Base-by-base conservation (phyloP, 2,329 filamentous ascomycete genomes). In the Aphanocladium album region DNA sequence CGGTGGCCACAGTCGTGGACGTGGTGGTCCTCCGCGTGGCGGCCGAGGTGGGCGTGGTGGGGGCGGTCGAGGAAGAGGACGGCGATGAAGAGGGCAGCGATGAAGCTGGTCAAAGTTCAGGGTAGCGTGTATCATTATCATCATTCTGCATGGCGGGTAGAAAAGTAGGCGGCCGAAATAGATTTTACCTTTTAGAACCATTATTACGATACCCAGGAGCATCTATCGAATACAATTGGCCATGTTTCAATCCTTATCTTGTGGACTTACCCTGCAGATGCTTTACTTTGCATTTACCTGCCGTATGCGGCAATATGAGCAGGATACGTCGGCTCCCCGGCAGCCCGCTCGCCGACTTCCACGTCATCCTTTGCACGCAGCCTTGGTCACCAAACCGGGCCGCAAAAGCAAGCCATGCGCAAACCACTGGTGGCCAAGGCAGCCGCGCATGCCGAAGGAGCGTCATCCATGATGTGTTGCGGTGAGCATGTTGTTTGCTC, bases 41-140 rank as follows among this genome's bases (percentile, higher is more conserved):
- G 30, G 30, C 30, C 52, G 70, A 47, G 67, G 70, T 30, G 64
- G 70, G 35, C 67, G 68, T 37, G 61, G 63, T 47, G 62, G 62
- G 12, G 46, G 65, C 19, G 62, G 66, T 45, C 62, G 66, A 30
- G 70, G 71, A 19, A 67, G 69, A 67, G 67, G 69, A 7, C 57
- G 66, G 45, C 60, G 62, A 37, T 67, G 55, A 17, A 37, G 54
- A 21, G 54, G 54, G 16, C 45, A 16, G 19, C 43, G 54, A 39
- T 50, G 27, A 60, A 17, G 4, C 12, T 59, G 30, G 17, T 47
- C 12, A 16, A 21, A 45, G 9, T 14, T 9, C 7, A 8, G 1
- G 46, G 25, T n/a, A 23, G 45, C 27, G 33, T 37, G 14, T 54
- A 50, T 39, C 35, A 50, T 51, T 23, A 59, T 45, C 23, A 59